Evolutionary conservation across 768 basidiomycete genomes (phyloP), one percentile per base, ranked within the genome.

Genomic region (Podaxis pistillaris): DNA sequence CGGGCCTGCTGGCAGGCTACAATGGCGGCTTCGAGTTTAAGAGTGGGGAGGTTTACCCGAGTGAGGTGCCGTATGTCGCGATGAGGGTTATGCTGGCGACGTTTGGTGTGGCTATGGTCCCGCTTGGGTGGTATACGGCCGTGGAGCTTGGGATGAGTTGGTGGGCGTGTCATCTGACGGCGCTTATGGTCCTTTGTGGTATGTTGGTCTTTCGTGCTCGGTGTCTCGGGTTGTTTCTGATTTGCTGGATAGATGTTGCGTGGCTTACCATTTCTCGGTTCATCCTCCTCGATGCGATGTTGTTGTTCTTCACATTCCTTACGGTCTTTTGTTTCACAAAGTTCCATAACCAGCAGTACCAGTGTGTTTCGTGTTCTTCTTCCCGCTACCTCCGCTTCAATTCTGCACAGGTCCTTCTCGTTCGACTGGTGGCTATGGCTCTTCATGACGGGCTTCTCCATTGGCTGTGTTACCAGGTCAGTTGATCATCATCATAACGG

Each of bases 391-490:
- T 60, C 19, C 17, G 19, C 66, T 44, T 53, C 1, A 68, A 62
- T 60, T 28, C 63, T 33, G 30, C 71, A 7, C 66, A 96, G 95
- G 66, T 85, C 97, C 0, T 99, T 99, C 73, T 90, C 93, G 33
- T 80, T 91, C 64, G 97, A 98, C 71, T 99, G 97, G 97, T 98
- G 96, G 96, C 69, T 90, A 64, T 99, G 95, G 95, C 81, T 99
- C 9, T 75, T 85, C n/a, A 73, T 96, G 67, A 98, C 96, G 0
- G 97, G 97, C n/a, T 72, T 89, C 60, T 95, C 94, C 1, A 96
- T 99, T 66, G 97, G 97, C 58, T 90, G 89, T 68, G 96, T 97
- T n/a, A 91, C 90, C 37, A 94, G 93, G 93, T 91, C 67, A 60
- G 75, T 67, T 56, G 22, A 17, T 12, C 15, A 26, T 17, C 56